Conservation (phyloP, 106 monocot species). For the Acanthochlamys bracteata region DNA sequence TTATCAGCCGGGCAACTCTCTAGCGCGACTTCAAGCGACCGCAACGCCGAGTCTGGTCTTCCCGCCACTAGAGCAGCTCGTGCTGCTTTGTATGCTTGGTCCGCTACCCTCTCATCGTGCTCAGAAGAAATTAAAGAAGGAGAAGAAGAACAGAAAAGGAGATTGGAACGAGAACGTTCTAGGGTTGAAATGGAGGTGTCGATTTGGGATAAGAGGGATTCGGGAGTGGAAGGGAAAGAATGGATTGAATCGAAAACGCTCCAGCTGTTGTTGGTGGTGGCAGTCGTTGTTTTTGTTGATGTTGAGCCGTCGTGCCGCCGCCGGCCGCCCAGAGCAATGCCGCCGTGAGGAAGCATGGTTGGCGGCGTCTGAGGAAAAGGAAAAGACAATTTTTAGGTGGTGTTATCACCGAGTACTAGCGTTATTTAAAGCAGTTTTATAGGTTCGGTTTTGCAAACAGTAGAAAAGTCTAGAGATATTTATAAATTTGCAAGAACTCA, state of each 20-base stretch:
- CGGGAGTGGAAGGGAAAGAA: conserved; percentile 37
- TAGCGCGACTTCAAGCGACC: conserved; percentile 44
- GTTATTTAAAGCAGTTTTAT: too few relatives aligned
- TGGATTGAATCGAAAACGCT: conserved; percentile 48
- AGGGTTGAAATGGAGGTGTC: conserved; percentile 46
- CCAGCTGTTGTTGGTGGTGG: conserved; percentile 20
- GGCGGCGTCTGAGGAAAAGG: too few relatives aligned
- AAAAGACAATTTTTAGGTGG: too few relatives aligned
- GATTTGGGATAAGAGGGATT: conserved; percentile 49
- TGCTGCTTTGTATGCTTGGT: conserved; percentile 60
- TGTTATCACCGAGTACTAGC: too few relatives aligned
- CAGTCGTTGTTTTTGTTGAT: too few relatives aligned
- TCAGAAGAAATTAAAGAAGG: not conserved
- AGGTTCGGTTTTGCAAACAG: too few relatives aligned
- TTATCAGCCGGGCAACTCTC: conserved; percentile 54
- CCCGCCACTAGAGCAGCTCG: conserved; percentile 46
- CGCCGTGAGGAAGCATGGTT: not conserved
- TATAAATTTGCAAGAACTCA: too few relatives aligned
- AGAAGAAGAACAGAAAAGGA: conserved; percentile 11
- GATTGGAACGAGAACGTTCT: conserved; percentile 37
- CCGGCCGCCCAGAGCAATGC: not conserved
- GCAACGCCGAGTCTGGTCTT: conserved; percentile 40
- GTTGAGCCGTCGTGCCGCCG: not conserved
- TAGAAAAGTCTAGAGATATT: too few relatives aligned
- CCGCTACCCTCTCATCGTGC: conserved; percentile 36